A percentile compares a stretch with the other conserved stretches of the same genome.
Evolutionary conservation across 2,329 filamentous ascomycete genomes (phyloP).

Genomic region (Zelopaecilomyces penicillatus): DNA sequence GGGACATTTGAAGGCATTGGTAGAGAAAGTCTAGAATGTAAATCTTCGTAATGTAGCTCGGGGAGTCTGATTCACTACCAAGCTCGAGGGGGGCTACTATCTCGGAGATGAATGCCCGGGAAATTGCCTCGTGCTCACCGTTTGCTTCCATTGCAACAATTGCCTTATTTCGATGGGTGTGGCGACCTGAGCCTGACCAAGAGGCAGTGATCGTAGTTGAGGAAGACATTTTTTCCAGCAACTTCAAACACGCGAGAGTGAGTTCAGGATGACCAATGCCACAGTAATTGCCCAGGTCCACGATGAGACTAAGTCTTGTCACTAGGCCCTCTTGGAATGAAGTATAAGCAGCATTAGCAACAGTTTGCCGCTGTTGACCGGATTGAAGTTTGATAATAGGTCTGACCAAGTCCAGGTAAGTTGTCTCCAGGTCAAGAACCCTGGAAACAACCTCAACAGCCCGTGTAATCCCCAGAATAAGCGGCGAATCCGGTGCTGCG

Average conservation of each 20-base stretch:
- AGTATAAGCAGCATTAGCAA: constrained; percentile 63
- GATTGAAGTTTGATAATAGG: constrained; percentile 64
- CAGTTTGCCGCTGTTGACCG: constrained; percentile 48
- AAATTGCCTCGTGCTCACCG: constrained; percentile 71
- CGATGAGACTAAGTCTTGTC: constrained; percentile 68
- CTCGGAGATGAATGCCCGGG: constrained; percentile 61
- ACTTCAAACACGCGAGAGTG: constrained; percentile 68
- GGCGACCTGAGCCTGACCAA: constrained; percentile 52
- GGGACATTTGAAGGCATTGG: constrained; percentile 65
- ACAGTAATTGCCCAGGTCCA: constrained; percentile 79
- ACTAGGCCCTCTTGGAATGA: constrained; percentile 89
- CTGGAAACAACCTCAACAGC: constrained; percentile 78
- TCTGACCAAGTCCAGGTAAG: constrained; percentile 81
- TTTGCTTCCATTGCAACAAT: constrained; percentile 82
- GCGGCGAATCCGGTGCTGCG: constrained; percentile 66
- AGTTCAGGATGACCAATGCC: constrained; percentile 75
- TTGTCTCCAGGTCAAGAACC: constrained; percentile 79
- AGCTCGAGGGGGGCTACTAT: constrained; percentile 63
- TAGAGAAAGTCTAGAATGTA: constrained; percentile 81
- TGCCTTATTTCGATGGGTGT: constrained; percentile 68
- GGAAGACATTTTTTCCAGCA: constrained; percentile 79
- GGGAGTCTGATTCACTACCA: constrained; percentile 59
- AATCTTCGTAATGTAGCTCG: constrained; percentile 73
- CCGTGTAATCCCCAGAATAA: constrained; percentile 69
- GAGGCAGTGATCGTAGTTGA: constrained; percentile 72